Conservation (phyloP, 139 green algal genomes). For the Chlorella sp. region DNA sequence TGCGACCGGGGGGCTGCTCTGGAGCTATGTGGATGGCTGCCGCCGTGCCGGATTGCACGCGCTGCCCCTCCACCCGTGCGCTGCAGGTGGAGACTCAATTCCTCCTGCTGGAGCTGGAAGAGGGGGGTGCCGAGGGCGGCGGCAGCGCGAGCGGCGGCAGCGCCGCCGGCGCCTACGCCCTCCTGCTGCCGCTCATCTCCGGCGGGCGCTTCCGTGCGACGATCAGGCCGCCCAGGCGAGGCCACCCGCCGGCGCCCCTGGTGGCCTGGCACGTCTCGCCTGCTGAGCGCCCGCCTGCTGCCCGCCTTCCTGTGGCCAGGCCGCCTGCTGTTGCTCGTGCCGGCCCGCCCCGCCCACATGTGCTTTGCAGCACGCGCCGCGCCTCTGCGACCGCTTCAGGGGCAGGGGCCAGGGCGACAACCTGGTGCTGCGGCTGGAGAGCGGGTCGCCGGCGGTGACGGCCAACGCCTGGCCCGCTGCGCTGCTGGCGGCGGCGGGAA, state of each 20-base stretch:
- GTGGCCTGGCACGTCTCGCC: not conserved
- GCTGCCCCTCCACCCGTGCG: not conserved
- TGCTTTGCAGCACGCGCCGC: not conserved
- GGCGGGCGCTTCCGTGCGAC: conserved; percentile 68
- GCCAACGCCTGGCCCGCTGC: conserved; percentile 25
- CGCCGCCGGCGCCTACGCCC: conserved; percentile 16
- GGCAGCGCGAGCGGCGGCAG: not conserved
- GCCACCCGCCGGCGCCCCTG: no score
- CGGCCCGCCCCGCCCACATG: not conserved
- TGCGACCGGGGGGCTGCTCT: not conserved
- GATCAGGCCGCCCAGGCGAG: conserved; percentile 48
- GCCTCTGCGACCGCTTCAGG: not conserved
- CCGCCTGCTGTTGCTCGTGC: not conserved
- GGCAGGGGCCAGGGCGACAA: not conserved
- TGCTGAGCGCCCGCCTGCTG: not conserved
- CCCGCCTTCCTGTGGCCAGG: not conserved
- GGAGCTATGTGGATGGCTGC: not conserved
- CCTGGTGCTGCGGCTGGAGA: conserved; percentile 74
- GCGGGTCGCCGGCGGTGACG: conserved; percentile 47
- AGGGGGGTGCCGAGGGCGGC: not conserved
- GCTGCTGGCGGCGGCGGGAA: conserved; percentile 41
- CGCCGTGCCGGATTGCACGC: not conserved
- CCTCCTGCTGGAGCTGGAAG: conserved; percentile 72
- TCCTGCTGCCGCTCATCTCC: conserved; percentile 85
- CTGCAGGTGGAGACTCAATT: conserved; percentile 86